Evolutionary conservation across 2,329 filamentous ascomycete genomes (phyloP), one percentile per base, ranked within the genome.

Genomic region (Monosporascus sp.): DNA sequence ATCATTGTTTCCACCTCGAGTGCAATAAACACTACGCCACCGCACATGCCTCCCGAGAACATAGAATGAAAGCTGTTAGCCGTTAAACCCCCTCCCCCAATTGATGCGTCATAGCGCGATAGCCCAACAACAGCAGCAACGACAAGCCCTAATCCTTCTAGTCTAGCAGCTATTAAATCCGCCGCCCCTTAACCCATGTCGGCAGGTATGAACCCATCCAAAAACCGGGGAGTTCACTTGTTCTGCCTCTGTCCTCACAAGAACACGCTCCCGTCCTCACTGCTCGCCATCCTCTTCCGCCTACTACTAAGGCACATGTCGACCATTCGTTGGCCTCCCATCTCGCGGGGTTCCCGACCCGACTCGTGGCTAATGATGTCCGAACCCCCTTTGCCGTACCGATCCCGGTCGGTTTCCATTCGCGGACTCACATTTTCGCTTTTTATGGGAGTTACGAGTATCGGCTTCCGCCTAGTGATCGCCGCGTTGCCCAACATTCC

Each of bases 291-390:
- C 14, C 72, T 70, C 55, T 65, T 74, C 17, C 74, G 71, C 19
- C 79, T 71, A 47, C 73, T 79, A 55, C 70, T 80, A 27, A 82
- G 66, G 60, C 82, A 82, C 48, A 77, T 54, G 50, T 82, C 78
- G 7, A 82, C 78, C 75, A 82, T 81, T 43, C 70, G 70, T 63
- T 75, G 75, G 59, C 78, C 78, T 2, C 75, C 75, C 55, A 73
- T 63, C 0, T 63, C 64, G 53, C 75, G 72, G 0, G 66, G n/a
- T 11, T 49, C 55, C 3, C 22, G 5, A 8, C 48, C 55, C 20
- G 54, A 54, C 4, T 52, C 49, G 20, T 53, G 55, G 16, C 60
- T 53, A 14, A 61, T 52, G 31, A 60, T 27, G 49, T 57, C 57
- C 9, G 55, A 44, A 20, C 54, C 56, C 38, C 59, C 44, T 41